A percentile compares a stretch with the other conserved stretches of the same genome.
phyloP scores from a whole-genome alignment of 805 yeast species.

The Suhomyces faveliae region DNA sequence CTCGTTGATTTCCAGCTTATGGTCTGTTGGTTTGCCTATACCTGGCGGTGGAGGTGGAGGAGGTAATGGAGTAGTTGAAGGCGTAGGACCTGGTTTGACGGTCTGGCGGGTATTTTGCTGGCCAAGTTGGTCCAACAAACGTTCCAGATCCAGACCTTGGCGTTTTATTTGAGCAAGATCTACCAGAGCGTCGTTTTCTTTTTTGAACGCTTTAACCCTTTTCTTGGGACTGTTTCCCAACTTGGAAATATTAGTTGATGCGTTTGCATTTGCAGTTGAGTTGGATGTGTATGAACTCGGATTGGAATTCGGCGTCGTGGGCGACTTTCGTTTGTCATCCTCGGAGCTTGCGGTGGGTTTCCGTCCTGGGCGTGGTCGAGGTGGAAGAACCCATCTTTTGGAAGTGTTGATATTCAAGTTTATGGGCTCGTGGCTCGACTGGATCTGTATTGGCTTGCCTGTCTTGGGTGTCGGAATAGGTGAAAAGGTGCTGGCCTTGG shows the following conservation, averaged over 20 bases:
- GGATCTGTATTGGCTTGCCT: slow-evolving; percentile 16
- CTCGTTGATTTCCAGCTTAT: slow-evolving; percentile 17
- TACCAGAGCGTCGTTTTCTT: neutral
- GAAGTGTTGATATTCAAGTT: slow-evolving; percentile 36
- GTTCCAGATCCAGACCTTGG: neutral
- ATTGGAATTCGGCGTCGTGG: neutral
- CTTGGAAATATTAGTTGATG: neutral
- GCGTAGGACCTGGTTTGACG: neutral
- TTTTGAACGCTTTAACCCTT: slow-evolving; percentile 11
- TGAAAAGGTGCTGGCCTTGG: slow-evolving; percentile 23
- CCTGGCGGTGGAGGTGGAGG: slow-evolving; percentile 8
- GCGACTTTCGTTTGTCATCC: slow-evolving; percentile 1
- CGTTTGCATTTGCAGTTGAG: neutral
- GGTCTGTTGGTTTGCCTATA: slow-evolving; percentile 4
- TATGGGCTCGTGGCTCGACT: slow-evolving; percentile 10
- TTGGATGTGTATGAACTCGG: neutral
- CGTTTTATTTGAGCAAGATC: neutral
- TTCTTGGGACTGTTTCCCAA: slow-evolving; percentile 10
- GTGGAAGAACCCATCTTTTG: slow-evolving; percentile 41
- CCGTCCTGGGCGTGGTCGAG: slow-evolving; percentile 43
- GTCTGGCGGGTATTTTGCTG: neutral
- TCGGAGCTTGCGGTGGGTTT: slow-evolving; percentile 25
- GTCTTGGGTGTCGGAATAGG: slow-evolving; percentile 16
- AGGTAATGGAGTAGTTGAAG: no score
- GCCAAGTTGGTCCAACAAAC: neutral